Conservation (phyloP, 768 basidiomycete species). For the Kwoniella europaea region DNA sequence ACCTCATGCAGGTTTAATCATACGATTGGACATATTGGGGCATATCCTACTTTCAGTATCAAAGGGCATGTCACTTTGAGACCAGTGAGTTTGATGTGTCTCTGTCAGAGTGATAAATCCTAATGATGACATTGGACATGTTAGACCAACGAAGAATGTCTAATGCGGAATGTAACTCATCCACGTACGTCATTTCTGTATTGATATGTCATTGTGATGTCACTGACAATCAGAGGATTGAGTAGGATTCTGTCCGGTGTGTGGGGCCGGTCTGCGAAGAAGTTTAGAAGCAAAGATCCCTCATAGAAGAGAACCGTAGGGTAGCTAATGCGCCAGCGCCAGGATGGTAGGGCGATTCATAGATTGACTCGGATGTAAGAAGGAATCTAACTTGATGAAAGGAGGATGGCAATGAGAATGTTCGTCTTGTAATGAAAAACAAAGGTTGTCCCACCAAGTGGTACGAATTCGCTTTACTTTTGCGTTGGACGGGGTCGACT, state of each 20-base stretch:
- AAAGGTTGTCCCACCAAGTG: too few species aligned
- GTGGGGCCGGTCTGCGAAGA: background rate
- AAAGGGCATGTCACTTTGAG: constrained; percentile 46
- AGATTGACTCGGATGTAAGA: background rate
- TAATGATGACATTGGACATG: background rate
- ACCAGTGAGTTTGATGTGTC: constrained; percentile 35
- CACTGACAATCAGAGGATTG: background rate
- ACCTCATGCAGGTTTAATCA: constrained; percentile 38
- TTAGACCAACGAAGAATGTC: constrained; percentile 52
- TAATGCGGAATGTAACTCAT: constrained; percentile 55
- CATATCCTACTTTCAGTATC: constrained; percentile 48
- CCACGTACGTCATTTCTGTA: constrained; percentile 38
- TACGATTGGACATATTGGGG: constrained; percentile 44
- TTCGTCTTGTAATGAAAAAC: too few species aligned
- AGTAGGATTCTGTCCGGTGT: constrained; percentile 8
- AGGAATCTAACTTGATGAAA: background rate
- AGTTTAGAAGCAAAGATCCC: constrained; percentile 3
- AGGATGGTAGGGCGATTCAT: too few species aligned
- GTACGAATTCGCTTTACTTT: too few species aligned
- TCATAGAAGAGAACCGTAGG: too few species aligned
- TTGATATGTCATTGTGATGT: background rate
- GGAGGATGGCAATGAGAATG: too few species aligned
- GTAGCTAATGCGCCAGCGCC: too few species aligned
- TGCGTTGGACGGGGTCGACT: too few species aligned
- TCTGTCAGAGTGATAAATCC: background rate